Evolutionary conservation across 2,329 filamentous ascomycete genomes (phyloP).

Genomic region (Aspergillus arachidicola): DNA sequence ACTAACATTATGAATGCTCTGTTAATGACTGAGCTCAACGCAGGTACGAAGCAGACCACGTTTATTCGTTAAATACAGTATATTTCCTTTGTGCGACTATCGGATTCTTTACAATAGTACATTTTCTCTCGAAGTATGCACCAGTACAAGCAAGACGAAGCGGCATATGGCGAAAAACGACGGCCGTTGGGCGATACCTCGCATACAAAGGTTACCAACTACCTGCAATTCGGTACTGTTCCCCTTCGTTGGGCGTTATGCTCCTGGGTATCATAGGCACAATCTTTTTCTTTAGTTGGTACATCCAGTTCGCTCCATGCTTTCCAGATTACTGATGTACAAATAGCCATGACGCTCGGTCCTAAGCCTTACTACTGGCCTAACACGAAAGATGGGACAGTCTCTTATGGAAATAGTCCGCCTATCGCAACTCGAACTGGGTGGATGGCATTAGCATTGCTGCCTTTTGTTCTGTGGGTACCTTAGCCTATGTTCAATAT

Average conservation of each 20-base stretch:
- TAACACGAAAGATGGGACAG: conserved; percentile 32
- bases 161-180: conserved; percentile 33
- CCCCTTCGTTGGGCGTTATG: conserved; percentile 50
- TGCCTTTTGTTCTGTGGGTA: conserved; percentile 54
- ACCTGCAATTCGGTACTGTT: conserved; percentile 41
- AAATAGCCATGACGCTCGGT: conserved; percentile 49
- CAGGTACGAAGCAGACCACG: conserved; percentile 59
- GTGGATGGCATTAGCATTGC: conserved; percentile 55
- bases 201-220: conserved; percentile 46
- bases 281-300: conserved; percentile 51
- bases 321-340: background rate
- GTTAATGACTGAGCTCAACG: background rate
- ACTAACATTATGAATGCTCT: background rate
- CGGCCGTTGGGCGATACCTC: conserved; percentile 44
- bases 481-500: background rate
- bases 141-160: conserved; percentile 31
- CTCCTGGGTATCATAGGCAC: conserved; percentile 44
- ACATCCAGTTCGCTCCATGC: background rate
- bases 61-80: conserved; percentile 55
- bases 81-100: conserved; percentile 57
- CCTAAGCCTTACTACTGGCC: conserved; percentile 62
- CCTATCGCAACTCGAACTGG: conserved; percentile 57
- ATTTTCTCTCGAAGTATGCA: conserved; percentile 35
- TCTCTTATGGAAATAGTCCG: conserved; percentile 54
- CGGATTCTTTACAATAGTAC: conserved; percentile 49